phyloP scores from a whole-genome alignment of 1,284 basidiomycete species.

The Hymenochaete sp. region DNA sequence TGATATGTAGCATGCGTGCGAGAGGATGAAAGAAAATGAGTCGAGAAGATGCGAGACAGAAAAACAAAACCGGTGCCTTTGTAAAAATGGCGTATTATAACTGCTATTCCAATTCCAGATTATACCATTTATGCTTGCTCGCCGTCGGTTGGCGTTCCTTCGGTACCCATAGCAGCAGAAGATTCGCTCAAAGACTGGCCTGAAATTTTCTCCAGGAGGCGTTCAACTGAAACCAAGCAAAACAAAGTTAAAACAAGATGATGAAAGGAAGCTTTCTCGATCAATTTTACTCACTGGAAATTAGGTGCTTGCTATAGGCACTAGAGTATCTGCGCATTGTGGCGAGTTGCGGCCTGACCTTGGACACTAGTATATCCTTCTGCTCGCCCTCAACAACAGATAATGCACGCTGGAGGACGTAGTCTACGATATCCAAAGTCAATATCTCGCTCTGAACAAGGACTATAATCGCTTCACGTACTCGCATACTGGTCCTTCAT shows the following conservation, averaged over 20 bases:
- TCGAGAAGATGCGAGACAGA: slow-evolving; percentile 7
- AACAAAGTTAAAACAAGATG: slow-evolving; percentile 1
- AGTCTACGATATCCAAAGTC: slow-evolving; percentile 40
- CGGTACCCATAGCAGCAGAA: slow-evolving; percentile 4
- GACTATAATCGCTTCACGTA: slow-evolving; percentile 33
- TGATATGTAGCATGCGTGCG: slow-evolving; percentile 15
- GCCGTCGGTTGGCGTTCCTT: slow-evolving; percentile 3
- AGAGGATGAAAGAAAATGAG: too few species aligned
- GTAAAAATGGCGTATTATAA: slow-evolving; percentile 1
- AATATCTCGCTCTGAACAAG: slow-evolving; percentile 1
- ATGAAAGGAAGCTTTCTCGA: slow-evolving; percentile 11
- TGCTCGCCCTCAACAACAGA: slow-evolving; percentile 66
- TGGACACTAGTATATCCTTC: slow-evolving; percentile 51
- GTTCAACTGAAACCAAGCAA: slow-evolving; percentile 44
- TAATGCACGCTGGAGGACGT: slow-evolving; percentile 73
- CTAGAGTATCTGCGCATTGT: slow-evolving; percentile 65
- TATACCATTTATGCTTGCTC: too few species aligned
- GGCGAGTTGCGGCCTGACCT: slow-evolving; percentile 57
- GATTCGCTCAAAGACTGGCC: slow-evolving; percentile 4
- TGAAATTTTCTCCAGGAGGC: slow-evolving; percentile 41
- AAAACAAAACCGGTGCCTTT: slow-evolving; percentile 9
- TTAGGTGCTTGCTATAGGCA: slow-evolving; percentile 70
- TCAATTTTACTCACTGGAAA: slow-evolving; percentile 64
- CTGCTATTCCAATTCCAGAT: too few species aligned
- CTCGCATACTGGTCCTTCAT: slow-evolving; percentile 90